Evolutionary conservation across 129 eudicot genomes (phyloP).

Genomic region (Flaveria linearis): DNA sequence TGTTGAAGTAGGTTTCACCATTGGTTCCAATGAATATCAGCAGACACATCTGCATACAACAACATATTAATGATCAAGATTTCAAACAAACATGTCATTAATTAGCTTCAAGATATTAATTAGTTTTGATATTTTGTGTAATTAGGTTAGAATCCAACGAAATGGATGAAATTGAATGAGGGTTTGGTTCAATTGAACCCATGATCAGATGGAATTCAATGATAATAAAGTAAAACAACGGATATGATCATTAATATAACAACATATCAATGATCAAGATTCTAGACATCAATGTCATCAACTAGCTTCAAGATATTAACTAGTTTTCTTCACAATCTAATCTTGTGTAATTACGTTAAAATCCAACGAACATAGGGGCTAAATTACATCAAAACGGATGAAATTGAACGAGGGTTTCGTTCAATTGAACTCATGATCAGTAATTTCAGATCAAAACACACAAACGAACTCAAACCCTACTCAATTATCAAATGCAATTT

Average conservation of each 20-base stretch:
- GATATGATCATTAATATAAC: not conserved
- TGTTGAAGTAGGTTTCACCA: constrained; percentile 91
- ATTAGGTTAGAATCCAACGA: no score
- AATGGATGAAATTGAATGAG: no score
- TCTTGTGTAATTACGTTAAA: not conserved
- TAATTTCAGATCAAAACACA: not conserved
- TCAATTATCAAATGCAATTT: not conserved
- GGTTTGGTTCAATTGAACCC: not conserved
- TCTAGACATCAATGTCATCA: not conserved
- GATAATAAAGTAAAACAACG: not conserved
- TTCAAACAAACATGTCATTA: no score
- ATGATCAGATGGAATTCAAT: not conserved
- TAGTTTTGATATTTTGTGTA: no score
- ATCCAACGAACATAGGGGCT: not conserved
- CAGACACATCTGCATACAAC: constrained; percentile 70
- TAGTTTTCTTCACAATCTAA: not conserved
- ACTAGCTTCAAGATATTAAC: not conserved
- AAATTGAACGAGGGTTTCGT: not conserved
- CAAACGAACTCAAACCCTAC: not conserved
- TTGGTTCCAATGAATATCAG: constrained; percentile 86
- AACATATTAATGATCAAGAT: not conserved
- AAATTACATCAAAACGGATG: not conserved
- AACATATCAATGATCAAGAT: not conserved
- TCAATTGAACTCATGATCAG: not conserved
- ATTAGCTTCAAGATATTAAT: no score